Evolutionary conservation across 306 rosid genomes (phyloP), one percentile per base, ranked within the genome.

Genomic region (Cicer cuneatum): DNA sequence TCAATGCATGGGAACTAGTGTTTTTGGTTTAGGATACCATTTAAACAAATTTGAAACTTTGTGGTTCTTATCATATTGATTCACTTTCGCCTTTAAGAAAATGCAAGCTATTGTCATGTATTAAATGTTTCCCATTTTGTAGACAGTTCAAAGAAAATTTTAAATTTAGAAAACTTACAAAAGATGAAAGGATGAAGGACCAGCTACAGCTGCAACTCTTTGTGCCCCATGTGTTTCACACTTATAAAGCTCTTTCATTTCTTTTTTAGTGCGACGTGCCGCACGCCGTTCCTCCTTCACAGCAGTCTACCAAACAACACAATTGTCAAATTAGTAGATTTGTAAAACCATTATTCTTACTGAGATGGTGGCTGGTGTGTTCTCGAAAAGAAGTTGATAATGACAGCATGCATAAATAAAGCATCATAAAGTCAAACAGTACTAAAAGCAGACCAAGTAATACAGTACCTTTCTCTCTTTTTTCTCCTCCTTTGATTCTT

Each of bases 241-340:
- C 78, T 57, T 89, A 79, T 90, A 95, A 78, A 92, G 96, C 71
- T 46, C 98, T 71, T 89, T 95, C 85, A 67, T 81, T 81, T 95
- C 99, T 39, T 92, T 95, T 65, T 95, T 95, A 10, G 59, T 29
- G 7, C 89, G 93, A 16, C 99, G 87, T 33, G 99, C 92, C 65
- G 83, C 99, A 1, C 90, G 92, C 5, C 90, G 77, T 49, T 90
- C 96, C 81, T 90, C 96, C 83, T 95, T 95, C 9, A 95, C 88
- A 57, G 96, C 98, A 78, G 84, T 79, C 99, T 92, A 52, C 9
- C 81, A 48, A 38, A 43, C 64, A 79, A 39, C 29, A 66, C 13
- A 12, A 9, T 33, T 8, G 78, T 53, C 45, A 63, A 56, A 72
- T 46, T 13, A 41, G 35, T 33, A 13, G 10, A 67, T 19, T 24